A percentile compares a stretch with the other conserved stretches of the same genome.
Conservation (phyloP, 306 rosid genomes). For the Vigna reflexopilosa region DNA sequence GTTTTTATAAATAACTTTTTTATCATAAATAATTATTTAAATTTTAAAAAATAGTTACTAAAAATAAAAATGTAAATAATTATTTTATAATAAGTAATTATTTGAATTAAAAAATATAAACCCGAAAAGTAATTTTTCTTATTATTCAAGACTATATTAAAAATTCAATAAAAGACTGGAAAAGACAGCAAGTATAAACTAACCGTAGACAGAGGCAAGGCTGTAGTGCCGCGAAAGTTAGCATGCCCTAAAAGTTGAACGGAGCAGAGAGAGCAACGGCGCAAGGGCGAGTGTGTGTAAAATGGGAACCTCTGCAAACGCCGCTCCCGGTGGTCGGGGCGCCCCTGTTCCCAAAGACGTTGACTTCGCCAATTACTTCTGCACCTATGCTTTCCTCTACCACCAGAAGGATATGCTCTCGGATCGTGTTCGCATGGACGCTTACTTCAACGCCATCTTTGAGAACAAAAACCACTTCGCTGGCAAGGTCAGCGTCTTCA, state of each 20-base stretch:
- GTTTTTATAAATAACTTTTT: no score
- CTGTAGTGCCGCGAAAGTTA: slow-evolving; percentile 42
- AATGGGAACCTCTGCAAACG: slow-evolving; percentile 80
- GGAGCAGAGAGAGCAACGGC: neutral
- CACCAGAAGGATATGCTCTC: slow-evolving; percentile 99
- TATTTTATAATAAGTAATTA: no score
- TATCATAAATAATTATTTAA: no score
- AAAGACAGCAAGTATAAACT: slow-evolving; percentile 5
- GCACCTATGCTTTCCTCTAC: slow-evolving; percentile 89
- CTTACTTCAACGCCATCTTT: slow-evolving; percentile 83
- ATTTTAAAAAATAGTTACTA: no score
- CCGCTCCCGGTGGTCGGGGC: slow-evolving; percentile 47
- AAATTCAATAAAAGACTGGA: no score
- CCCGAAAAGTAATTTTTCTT: no score
- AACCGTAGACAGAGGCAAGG: neutral
- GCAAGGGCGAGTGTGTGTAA: neutral
- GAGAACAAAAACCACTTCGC: slow-evolving; percentile 83
- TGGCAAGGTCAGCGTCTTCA: slow-evolving; percentile 62
- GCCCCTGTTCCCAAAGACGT: slow-evolving; percentile 74
- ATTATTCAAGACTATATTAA: no score
- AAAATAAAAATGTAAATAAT: no score
- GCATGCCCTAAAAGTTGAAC: slow-evolving; percentile 54
- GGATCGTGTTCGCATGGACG: slow-evolving; percentile 99
- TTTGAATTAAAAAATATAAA: no score
- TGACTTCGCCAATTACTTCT: slow-evolving; percentile 88